Evolutionary conservation across 2,329 filamentous ascomycete species (phyloP).

Genomic region (Sarocladiaceae sp.): DNA sequence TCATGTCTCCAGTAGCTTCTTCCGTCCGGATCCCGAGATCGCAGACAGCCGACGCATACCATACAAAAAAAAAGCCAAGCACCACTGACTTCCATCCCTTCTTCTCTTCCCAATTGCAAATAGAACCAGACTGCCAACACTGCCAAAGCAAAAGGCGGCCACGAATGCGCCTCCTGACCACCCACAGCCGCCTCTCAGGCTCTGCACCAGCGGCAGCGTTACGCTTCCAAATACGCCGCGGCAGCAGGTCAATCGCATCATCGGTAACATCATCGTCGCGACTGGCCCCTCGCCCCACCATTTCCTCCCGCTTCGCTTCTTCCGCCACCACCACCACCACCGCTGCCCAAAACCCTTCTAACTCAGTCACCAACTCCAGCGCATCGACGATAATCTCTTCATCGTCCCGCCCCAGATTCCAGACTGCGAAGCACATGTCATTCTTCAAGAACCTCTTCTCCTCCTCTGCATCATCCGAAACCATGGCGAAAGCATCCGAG

Average conservation of each 20-base stretch:
- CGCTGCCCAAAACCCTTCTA: too few species aligned
- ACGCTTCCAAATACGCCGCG: neutral
- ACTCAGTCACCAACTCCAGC: too few species aligned
- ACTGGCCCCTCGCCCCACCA: constrained; percentile 5
- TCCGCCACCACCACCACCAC: neutral
- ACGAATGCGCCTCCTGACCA: neutral
- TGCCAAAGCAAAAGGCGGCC: too few species aligned
- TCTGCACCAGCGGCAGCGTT: neutral
- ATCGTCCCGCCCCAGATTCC: neutral
- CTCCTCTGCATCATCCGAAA: constrained; percentile 51
- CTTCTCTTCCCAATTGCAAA: too few species aligned
- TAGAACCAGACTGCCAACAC: too few species aligned
- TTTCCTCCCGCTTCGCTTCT: neutral
- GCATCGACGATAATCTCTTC: too few species aligned
- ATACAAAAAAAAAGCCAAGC: too few species aligned
- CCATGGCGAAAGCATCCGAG: constrained; percentile 75
- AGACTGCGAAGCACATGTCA: neutral
- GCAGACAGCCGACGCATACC: too few species aligned
- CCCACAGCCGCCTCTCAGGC: neutral
- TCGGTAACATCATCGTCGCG: constrained; percentile 3
- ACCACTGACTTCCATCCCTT: too few species aligned
- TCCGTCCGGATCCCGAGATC: too few species aligned
- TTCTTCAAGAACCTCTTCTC: constrained; percentile 50
- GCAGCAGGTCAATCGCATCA: neutral
- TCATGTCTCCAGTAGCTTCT: too few species aligned